These are phyloP conservation scores for Polytolypa hystricis DNA, from an alignment of 2,329 filamentous ascomycete species.

Conservation along the genomic window DNA sequence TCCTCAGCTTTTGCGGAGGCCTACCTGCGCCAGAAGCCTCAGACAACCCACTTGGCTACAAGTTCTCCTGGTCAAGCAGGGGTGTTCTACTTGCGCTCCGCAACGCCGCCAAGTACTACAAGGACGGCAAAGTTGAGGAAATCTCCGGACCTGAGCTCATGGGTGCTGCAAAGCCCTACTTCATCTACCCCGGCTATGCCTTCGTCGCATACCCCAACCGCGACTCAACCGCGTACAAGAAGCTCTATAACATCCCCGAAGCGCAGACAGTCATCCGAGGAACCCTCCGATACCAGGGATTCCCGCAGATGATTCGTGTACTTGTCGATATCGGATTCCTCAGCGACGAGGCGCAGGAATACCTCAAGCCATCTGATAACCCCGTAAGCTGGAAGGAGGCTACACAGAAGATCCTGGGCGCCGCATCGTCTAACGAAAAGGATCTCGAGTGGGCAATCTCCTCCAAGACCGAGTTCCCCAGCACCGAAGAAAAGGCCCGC, in stretches of 20 bases:
- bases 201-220: constrained; percentile 92
- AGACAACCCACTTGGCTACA: constrained; percentile 86
- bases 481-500: constrained; percentile 56
- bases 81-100: constrained; percentile 79
- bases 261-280: constrained; percentile 76
- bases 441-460: constrained; percentile 64
- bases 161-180: constrained; percentile 78
- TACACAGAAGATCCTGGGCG: constrained; percentile 63
- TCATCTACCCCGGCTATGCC: constrained; percentile 76
- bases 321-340: constrained; percentile 89
- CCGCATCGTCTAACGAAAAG: constrained; percentile 52
- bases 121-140: constrained; percentile 64
- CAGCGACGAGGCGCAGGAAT: constrained; percentile 53
- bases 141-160: constrained; percentile 62
- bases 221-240: constrained; percentile 75
- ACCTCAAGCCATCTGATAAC: constrained; percentile 56
- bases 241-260: constrained; percentile 87
- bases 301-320: constrained; percentile 79
- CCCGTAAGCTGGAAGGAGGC: constrained; percentile 74
- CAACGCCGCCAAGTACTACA: constrained; percentile 74
- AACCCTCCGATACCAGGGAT: constrained; percentile 77
- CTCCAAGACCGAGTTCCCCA: constrained; percentile 62
- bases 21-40: constrained; percentile 32
- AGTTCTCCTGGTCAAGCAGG: constrained; percentile 71
- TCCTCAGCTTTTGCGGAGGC: constrained; percentile 78